These are phyloP conservation scores for Verticillium klebahnii DNA, from an alignment of 2,329 filamentous ascomycete species.

Conservation along the genomic window DNA sequence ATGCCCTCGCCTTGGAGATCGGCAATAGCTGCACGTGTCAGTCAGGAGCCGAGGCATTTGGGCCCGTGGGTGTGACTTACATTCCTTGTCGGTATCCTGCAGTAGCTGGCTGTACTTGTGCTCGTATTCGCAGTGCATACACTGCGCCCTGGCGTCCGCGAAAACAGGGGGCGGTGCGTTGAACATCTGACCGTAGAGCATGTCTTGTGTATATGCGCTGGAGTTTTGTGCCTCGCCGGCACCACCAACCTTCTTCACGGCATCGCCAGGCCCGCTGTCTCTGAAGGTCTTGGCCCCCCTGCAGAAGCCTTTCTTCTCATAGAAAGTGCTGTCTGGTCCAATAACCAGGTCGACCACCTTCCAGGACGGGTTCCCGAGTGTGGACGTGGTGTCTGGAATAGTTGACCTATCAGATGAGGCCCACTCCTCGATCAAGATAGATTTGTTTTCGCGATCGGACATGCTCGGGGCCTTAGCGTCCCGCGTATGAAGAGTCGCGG, in stretches of 20 bases:
- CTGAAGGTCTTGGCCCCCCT: conserved; percentile 29
- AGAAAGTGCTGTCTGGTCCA: conserved; percentile 28
- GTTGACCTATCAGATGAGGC: background rate
- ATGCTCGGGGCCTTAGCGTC: background rate
- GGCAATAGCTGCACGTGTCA: conserved; percentile 20
- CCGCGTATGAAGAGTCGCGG: background rate
- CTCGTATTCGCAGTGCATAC: conserved; percentile 16
- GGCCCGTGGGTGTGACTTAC: conserved; percentile 12
- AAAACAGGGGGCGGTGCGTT: background rate
- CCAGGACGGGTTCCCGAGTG: background rate
- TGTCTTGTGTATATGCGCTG: conserved; percentile 6
- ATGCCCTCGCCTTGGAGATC: conserved; percentile 28
- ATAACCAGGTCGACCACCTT: conserved; percentile 11
- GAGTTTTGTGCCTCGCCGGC: conserved; percentile 14
- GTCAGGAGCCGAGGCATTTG: background rate
- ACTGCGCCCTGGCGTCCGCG: conserved; percentile 14
- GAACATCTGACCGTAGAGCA: conserved; percentile 13
- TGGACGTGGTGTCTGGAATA: background rate
- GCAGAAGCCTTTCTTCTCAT: conserved; percentile 31
- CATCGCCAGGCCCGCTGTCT: conserved; percentile 27
- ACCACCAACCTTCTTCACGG: conserved; percentile 33
- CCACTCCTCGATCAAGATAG: conserved; percentile 1
- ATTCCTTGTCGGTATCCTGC: conserved; percentile 20
- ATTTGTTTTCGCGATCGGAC: conserved; percentile 10
- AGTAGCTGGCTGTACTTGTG: conserved; percentile 21